Evolutionary conservation across 1,284 basidiomycete genomes (phyloP), one percentile per base, ranked within the genome.

Genomic region (Omphalotus olearius): DNA sequence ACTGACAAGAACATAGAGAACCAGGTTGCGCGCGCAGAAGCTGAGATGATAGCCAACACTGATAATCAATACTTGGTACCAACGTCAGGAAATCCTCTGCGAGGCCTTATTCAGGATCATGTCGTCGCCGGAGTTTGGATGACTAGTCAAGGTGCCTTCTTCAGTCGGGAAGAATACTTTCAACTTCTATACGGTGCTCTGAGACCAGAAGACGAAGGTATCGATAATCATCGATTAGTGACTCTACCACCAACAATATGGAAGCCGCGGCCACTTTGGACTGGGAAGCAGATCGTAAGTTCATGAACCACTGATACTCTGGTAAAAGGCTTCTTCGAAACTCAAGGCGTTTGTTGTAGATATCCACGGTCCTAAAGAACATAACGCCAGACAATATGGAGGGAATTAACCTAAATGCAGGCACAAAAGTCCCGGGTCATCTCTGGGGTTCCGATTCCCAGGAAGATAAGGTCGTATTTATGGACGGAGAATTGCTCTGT

Each of bases 91-190:
- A 96, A 95, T 64, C 97, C 97, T 26, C 79, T 99, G 36, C 93
- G 97, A 66, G 97, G 97, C 68, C 76, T 99, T 25, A 99, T 99
- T 61, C 97, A 99, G 69, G 97, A 99, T 73, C 97, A 99, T 64
- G 93, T 99, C 55, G 96, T 98, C 37, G 94, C 97, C 16, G 97
- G 93, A 59, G 91, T 98, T 17, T 98, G 96, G 94, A 97, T 99
- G 93, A 98, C 97, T 50, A 89, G 86, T 67, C 95, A 95, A 67
- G 90, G 96, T 61, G 81, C 92, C 1, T 97, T 98, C 72, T 97
- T 99, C 73, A 86, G 87, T 4, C 83, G 97, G 51, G 93, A 97
- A 60, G 91, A 99, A 66, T 99, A 99, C 67, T 91, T 92, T 70
- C 97, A 99, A 72, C 77, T 99, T 48, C 80, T 99, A 13, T 99